phyloP scores from a whole-genome alignment of 2,329 filamentous ascomycete species.

The Trichoderma atroviride region DNA sequence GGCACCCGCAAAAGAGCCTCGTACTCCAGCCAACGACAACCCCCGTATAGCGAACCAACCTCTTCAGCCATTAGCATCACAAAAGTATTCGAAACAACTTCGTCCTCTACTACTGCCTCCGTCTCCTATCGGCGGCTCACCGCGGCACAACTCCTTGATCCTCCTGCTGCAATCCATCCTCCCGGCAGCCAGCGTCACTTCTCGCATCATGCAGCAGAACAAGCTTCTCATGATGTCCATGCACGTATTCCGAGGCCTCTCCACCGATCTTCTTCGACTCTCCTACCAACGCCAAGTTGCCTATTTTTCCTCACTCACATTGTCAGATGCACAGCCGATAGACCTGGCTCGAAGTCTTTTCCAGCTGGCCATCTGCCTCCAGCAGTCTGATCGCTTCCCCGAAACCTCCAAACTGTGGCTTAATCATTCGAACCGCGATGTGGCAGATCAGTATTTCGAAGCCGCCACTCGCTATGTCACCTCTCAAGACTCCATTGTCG shows the following conservation, averaged over 20 bases:
- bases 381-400: slow-evolving; percentile 7
- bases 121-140: background rate
- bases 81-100: background rate
- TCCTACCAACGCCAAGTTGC: background rate
- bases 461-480: slow-evolving; percentile 19
- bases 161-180: slow-evolving; percentile 13
- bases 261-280: background rate
- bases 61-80: background rate
- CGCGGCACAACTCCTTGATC: background rate
- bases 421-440: background rate
- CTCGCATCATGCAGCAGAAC: slow-evolving; percentile 19
- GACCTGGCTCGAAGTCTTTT: slow-evolving; percentile 12
- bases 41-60: background rate
- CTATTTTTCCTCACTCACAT: background rate
- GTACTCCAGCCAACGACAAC: background rate
- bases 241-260: slow-evolving; percentile 17
- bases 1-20: background rate
- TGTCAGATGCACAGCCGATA: background rate
- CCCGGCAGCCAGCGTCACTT: slow-evolving; percentile 2
- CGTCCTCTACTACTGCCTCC: background rate
- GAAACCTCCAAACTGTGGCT: slow-evolving; percentile 4
- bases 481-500: slow-evolving; percentile 9
- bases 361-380: slow-evolving; percentile 12
- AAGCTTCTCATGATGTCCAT: slow-evolving; percentile 14
- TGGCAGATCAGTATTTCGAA: slow-evolving; percentile 8